These are phyloP conservation scores for Rhytidiadelphus loreus DNA, from an alignment of 225 moss, liverwort and hornwort species.

Conservation along the genomic window DNA sequence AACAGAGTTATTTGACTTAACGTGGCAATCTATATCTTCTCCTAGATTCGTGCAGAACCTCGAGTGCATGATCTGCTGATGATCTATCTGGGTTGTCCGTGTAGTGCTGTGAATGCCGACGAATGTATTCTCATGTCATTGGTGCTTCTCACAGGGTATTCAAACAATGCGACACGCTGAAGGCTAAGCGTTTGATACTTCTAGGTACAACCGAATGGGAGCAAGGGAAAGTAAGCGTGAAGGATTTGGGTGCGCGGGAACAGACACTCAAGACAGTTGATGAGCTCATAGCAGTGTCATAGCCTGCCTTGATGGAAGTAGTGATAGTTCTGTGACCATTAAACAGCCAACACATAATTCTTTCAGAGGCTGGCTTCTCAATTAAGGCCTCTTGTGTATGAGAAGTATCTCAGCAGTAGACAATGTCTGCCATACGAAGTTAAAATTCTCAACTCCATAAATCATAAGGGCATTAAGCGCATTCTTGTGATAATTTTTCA, in stretches of 20 bases:
- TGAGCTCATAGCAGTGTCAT: slow-evolving; percentile 15
- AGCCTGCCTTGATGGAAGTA: neutral
- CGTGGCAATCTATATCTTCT: neutral
- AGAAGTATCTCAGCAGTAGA: neutral
- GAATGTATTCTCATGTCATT: neutral
- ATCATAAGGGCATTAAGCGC: neutral
- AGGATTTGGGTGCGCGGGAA: neutral
- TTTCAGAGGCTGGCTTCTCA: neutral
- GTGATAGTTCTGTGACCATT: neutral
- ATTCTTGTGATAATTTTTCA: neutral
- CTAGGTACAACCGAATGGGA: slow-evolving; percentile 85
- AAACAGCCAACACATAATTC: neutral
- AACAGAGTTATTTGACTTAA: neutral
- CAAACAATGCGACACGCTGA: slow-evolving; percentile 69
- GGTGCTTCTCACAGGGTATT: slow-evolving; percentile 41
- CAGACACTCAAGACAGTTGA: slow-evolving; percentile 14
- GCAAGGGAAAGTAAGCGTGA: slow-evolving; percentile 59
- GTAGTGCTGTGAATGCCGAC: neutral
- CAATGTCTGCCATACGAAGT: neutral
- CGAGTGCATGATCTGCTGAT: neutral
- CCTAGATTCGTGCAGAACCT: neutral
- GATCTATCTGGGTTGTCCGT: neutral
- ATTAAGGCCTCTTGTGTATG: neutral
- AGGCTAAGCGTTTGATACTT: slow-evolving; percentile 82
- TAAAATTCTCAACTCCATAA: neutral